phyloP scores from a whole-genome alignment of 2,329 filamentous ascomycete species.

The Elsinoe necatrix region DNA sequence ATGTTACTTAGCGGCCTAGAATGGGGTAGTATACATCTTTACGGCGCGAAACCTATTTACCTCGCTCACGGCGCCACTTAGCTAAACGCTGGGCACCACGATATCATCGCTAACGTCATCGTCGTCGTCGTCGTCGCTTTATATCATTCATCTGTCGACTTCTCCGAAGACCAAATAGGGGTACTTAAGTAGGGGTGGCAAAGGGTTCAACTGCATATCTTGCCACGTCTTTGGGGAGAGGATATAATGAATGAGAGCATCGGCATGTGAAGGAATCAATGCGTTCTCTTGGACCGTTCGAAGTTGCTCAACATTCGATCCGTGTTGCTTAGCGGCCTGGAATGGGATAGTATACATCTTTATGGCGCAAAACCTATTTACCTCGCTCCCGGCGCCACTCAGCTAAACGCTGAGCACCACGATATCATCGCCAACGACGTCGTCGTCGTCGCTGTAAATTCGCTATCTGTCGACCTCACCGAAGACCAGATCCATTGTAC shows the following conservation, averaged over 20 bases:
- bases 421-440: not conserved
- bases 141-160: constrained; percentile 22
- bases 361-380: constrained; percentile 4
- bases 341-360: constrained; percentile 8
- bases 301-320: no score
- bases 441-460: not conserved
- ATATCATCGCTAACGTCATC: not conserved
- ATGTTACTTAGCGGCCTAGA: no score
- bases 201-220: no score
- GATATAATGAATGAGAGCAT: no score
- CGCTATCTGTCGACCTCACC: constrained; percentile 44
- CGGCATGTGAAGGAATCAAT: no score
- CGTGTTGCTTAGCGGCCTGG: no score
- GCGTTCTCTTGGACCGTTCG: no score
- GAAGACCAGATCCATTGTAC: constrained; percentile 61
- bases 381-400: not conserved
- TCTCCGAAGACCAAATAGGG: constrained; percentile 77
- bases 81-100: not conserved
- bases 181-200: no score
- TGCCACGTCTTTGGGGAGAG: no score
- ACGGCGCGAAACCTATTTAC: constrained; percentile 4
- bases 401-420: not conserved
- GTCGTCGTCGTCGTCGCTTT: not conserved
- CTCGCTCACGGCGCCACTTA: not conserved
- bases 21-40: constrained; percentile 9